Conservation (phyloP, 2,329 filamentous ascomycete species). For the Mycosphaerelloides madeirae region DNA sequence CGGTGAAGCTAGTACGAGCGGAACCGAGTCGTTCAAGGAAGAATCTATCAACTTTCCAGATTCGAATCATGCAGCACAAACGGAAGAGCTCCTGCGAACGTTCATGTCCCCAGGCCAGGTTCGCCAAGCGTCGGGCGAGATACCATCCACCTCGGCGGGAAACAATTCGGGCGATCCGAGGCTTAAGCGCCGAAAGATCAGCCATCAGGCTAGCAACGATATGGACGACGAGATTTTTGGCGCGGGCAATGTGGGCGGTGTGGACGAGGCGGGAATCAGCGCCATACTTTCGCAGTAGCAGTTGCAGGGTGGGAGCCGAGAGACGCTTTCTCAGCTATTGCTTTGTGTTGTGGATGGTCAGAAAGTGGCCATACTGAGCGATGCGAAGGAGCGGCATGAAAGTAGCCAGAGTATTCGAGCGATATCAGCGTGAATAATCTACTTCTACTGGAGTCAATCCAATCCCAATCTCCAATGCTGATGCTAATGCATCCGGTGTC, state of each 20-base stretch:
- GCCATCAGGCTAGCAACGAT: constrained; percentile 22
- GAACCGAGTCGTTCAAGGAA: constrained; percentile 32
- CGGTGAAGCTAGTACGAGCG: constrained; percentile 37
- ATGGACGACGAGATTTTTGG: constrained; percentile 31
- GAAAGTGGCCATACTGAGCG: too few species aligned
- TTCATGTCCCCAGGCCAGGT: constrained; percentile 20
- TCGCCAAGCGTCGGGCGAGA: constrained; percentile 24
- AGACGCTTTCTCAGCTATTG: too few species aligned
- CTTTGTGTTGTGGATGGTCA: too few species aligned
- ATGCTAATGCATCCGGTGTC: too few species aligned
- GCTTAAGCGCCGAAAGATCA: constrained; percentile 35
- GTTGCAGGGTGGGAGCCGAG: neutral
- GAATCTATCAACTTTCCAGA: constrained; percentile 21
- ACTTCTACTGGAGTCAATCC: too few species aligned
- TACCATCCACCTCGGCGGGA: constrained; percentile 8
- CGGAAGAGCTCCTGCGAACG: constrained; percentile 26
- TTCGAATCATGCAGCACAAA: constrained; percentile 6
- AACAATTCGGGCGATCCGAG: constrained; percentile 27
- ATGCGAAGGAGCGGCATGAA: too few species aligned
- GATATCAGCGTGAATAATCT: too few species aligned
- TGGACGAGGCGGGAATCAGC: constrained; percentile 32
- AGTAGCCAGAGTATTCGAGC: too few species aligned
- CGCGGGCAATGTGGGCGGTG: constrained; percentile 18
- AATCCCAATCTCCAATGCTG: too few species aligned
- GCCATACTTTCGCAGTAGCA: constrained; percentile 26